phyloP scores from a whole-genome alignment of 2,329 filamentous ascomycete species.

The Penicillium sp. region DNA sequence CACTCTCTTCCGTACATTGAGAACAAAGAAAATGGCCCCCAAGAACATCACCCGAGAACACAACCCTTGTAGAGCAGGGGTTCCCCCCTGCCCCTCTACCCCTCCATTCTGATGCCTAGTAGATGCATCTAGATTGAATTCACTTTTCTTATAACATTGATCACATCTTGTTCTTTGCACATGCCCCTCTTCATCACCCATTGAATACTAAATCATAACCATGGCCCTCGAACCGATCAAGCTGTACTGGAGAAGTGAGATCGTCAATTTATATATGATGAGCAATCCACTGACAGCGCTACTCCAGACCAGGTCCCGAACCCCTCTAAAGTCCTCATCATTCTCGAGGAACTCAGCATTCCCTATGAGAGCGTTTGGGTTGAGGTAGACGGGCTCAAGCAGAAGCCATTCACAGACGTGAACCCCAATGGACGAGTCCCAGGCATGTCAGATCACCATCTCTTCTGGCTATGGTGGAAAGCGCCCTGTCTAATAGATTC shows the following conservation, averaged over 20 bases:
- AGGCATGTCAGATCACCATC: background rate
- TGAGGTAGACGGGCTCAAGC: conserved; percentile 29
- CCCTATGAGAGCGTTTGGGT: conserved; percentile 25
- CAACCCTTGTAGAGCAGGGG: background rate
- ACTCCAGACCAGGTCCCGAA: conserved; percentile 12
- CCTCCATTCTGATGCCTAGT: background rate
- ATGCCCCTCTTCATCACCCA: background rate
- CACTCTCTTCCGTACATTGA: no score
- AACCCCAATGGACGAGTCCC: conserved; percentile 37
- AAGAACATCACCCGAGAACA: background rate
- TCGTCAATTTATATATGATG: background rate
- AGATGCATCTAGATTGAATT: background rate
- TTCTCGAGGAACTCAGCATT: conserved; percentile 33
- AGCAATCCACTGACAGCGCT: background rate
- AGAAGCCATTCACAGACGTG: conserved; percentile 22
- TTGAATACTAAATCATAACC: background rate
- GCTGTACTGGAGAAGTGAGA: background rate
- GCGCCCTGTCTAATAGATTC: no score
- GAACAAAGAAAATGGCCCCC: background rate
- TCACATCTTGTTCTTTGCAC: background rate
- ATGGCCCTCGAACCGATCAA: background rate
- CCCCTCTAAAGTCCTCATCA: conserved; percentile 31
- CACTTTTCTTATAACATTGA: background rate
- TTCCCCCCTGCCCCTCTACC: background rate
- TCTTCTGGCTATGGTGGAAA: no score